phyloP scores from a whole-genome alignment of 169 alveolate species.

The Theileria parva region DNA sequence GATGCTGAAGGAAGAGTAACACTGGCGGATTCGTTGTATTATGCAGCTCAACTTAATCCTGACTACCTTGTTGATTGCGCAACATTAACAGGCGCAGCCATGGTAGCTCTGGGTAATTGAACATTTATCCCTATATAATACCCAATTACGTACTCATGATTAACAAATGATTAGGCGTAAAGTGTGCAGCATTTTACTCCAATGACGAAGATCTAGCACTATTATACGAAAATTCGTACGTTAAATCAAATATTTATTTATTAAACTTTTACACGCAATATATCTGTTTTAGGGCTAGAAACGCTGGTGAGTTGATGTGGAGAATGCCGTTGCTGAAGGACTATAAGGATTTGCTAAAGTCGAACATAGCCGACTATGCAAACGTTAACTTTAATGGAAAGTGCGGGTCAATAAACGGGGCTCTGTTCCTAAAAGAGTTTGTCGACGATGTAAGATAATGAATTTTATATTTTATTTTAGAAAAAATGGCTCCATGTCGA shows the following conservation, averaged over 20 bases:
- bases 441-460: slow-evolving; percentile 64
- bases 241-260: slow-evolving; percentile 7
- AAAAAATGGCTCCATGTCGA: slow-evolving; percentile 93
- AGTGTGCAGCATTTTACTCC: slow-evolving; percentile 53
- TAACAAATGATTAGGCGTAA: slow-evolving; percentile 25
- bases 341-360: slow-evolving; percentile 76
- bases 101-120: slow-evolving; percentile 83
- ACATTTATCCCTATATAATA: not conserved
- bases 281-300: slow-evolving; percentile 51
- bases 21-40: slow-evolving; percentile 94
- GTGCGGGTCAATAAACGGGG: slow-evolving; percentile 88
- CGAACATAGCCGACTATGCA: slow-evolving; percentile 87
- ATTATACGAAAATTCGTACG: slow-evolving; percentile 49
- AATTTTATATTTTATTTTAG: slow-evolving; percentile 17
- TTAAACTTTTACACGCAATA: slow-evolving; percentile 1
- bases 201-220: slow-evolving; percentile 38
- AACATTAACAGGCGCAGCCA: slow-evolving; percentile 94
- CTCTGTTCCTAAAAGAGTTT: slow-evolving; percentile 90
- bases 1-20: slow-evolving; percentile 98
- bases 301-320: slow-evolving; percentile 84
- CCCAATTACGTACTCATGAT: slow-evolving; percentile 8
- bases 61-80: slow-evolving; percentile 90
- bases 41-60: slow-evolving; percentile 85
- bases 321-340: slow-evolving; percentile 86
- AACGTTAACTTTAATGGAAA: slow-evolving; percentile 74